Evolutionary conservation across 2,329 filamentous ascomycete genomes (phyloP).

Genomic region (Trichoderma gracile): DNA sequence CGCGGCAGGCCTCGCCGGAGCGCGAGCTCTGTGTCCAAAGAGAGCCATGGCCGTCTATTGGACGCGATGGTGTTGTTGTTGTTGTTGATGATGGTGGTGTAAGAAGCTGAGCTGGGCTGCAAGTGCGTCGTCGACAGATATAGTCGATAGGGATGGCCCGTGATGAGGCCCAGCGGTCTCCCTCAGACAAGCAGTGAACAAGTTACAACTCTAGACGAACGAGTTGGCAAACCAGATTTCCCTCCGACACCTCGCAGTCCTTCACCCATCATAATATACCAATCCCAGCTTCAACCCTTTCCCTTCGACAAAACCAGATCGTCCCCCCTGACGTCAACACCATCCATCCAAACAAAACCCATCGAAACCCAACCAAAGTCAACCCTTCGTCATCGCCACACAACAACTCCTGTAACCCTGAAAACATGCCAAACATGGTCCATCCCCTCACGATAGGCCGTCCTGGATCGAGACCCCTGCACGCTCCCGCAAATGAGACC

Average conservation of each 20-base stretch:
- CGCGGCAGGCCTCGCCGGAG: neutral
- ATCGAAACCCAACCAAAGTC: neutral
- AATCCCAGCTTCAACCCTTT: too few relatives aligned
- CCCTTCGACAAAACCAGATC: conserved; percentile 2
- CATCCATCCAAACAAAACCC: too few relatives aligned
- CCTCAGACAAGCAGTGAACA: neutral
- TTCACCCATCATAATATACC: conserved; percentile 3
- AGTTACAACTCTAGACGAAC: neutral
- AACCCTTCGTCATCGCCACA: conserved; percentile 11
- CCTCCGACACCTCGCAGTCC: neutral
- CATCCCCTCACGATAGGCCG: neutral
- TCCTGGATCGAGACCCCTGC: neutral
- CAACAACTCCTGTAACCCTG: neutral
- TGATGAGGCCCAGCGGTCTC: neutral
- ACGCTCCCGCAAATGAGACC: conserved; percentile 10
- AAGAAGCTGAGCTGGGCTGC: neutral
- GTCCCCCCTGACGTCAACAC: conserved; percentile 18
- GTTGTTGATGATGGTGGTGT: neutral
- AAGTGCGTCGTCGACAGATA: neutral
- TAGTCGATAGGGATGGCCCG: too few relatives aligned
- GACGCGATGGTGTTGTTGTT: neutral
- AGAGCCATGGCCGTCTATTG: conserved; percentile 13
- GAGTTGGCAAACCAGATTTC: neutral
- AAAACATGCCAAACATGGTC: neutral
- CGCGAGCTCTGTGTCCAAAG: conserved; percentile 16